Evolutionary conservation across 192 early-diverging fungal genomes (phyloP).

Genomic region (Obelidium mucronatum): DNA sequence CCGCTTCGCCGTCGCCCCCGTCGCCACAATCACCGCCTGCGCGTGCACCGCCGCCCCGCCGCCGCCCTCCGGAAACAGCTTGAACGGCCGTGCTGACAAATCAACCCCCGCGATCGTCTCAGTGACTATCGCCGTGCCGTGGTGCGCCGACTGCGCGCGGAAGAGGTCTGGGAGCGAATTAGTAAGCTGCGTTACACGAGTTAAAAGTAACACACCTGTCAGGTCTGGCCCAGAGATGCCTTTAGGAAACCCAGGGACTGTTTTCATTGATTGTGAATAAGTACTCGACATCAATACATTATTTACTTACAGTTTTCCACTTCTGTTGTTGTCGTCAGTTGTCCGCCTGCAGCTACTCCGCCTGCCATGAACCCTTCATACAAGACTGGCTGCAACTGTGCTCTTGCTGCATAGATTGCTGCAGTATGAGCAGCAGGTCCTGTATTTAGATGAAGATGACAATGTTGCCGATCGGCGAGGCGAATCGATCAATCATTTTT

Average conservation of each 20-base stretch:
- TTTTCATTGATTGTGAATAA: not conserved
- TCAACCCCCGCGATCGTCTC: conserved; percentile 94
- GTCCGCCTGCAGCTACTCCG: conserved; percentile 75
- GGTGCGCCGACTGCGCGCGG: conserved; percentile 75
- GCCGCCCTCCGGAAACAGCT: conserved; percentile 85
- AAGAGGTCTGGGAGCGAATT: not conserved
- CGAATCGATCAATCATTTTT: not conserved
- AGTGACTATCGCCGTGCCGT: conserved; percentile 87
- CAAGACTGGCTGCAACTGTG: conserved; percentile 91
- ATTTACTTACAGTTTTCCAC: conserved; percentile 59
- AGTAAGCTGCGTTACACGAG: not conserved
- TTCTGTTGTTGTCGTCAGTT: conserved; percentile 96
- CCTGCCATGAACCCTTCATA: conserved; percentile 98
- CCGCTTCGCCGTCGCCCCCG: conserved; percentile 95
- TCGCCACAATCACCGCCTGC: conserved; percentile 87
- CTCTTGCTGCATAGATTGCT: conserved; percentile 93
- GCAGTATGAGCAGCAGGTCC: conserved; percentile 98
- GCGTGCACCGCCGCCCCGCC: conserved; percentile 66
- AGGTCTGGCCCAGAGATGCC: conserved; percentile 87
- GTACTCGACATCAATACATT: not conserved
- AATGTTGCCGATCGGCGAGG: no score
- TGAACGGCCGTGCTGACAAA: conserved; percentile 79
- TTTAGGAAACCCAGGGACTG: conserved; percentile 91
- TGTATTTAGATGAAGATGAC: not conserved
- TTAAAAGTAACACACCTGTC: conserved; percentile 77